Conservation (phyloP, 2,329 filamentous ascomycete genomes). For the Penicillium sp. region DNA sequence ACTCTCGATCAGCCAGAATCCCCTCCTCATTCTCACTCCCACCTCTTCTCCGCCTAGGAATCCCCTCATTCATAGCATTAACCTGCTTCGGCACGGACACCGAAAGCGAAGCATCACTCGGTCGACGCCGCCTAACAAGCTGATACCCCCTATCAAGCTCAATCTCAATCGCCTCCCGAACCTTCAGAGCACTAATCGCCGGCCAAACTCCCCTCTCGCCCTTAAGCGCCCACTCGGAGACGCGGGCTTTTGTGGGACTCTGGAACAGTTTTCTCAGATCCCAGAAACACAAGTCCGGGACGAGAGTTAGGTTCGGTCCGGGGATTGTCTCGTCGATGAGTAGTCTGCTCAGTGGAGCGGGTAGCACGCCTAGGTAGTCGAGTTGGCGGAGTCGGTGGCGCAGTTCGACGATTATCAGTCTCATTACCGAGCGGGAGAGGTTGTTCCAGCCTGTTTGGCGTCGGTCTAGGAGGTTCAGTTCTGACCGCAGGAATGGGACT, state of each 20-base stretch:
- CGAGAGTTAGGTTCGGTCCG: slow-evolving; percentile 73
- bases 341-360: slow-evolving; percentile 67
- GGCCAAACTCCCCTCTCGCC: slow-evolving; percentile 92
- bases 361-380: slow-evolving; percentile 72
- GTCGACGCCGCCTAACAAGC: slow-evolving; percentile 57
- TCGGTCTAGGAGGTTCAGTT: slow-evolving; percentile 70
- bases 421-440: slow-evolving; percentile 56
- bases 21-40: slow-evolving; percentile 21
- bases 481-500: slow-evolving; percentile 77
- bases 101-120: slow-evolving; percentile 26
- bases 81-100: slow-evolving; percentile 9
- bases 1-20: slow-evolving; percentile 14
- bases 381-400: slow-evolving; percentile 78
- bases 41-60: slow-evolving; percentile 25
- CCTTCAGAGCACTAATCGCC: slow-evolving; percentile 74
- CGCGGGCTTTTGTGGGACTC: slow-evolving; percentile 69
- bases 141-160: slow-evolving; percentile 86
- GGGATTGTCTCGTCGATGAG: slow-evolving; percentile 80
- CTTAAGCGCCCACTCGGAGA: slow-evolving; percentile 80
- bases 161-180: slow-evolving; percentile 80
- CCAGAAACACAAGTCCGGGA: slow-evolving; percentile 69
- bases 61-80: slow-evolving; percentile 29
- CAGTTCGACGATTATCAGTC: slow-evolving; percentile 72
- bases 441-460: slow-evolving; percentile 58
- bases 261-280: slow-evolving; percentile 82